These are phyloP conservation scores for Ustilago loliicola DNA, from an alignment of 1,284 basidiomycete genomes.

Conservation along the genomic window DNA sequence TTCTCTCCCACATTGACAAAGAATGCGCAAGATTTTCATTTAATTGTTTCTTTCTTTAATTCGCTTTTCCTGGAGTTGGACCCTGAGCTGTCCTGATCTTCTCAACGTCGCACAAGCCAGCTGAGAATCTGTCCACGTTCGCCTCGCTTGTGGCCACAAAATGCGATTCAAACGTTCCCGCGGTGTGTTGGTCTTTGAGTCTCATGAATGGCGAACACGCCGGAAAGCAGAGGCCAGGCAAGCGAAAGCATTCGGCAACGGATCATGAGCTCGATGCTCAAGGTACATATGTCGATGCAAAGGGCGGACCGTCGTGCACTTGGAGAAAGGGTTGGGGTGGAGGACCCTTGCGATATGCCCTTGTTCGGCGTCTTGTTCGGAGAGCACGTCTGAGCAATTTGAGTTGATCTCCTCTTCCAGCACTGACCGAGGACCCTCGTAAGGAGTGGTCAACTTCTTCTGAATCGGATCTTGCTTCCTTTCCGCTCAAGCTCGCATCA, in stretches of 20 bases:
- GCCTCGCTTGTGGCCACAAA: not conserved
- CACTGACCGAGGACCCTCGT: not conserved
- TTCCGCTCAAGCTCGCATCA: not conserved
- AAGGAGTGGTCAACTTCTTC: not conserved
- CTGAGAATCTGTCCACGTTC: constrained; percentile 15
- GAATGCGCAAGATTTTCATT: not conserved
- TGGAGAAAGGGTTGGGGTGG: not conserved
- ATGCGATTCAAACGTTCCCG: too few relatives aligned
- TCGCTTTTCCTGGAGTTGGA: constrained; percentile 8
- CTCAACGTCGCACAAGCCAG: constrained; percentile 8
- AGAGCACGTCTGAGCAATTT: not conserved
- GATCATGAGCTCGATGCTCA: too few relatives aligned
- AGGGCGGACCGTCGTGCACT: not conserved
- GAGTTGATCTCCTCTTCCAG: not conserved
- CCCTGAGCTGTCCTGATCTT: constrained; percentile 13
- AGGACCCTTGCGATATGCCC: not conserved
- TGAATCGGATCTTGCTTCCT: constrained; percentile 1
- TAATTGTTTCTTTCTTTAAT: not conserved
- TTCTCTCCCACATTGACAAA: not conserved
- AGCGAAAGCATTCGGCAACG: too few relatives aligned
- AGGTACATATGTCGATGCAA: not conserved
- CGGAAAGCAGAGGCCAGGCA: too few relatives aligned
- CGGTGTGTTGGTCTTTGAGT: too few relatives aligned
- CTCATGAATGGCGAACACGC: too few relatives aligned
- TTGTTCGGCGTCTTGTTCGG: constrained; percentile 10